Evolutionary conservation across 805 yeast genomes (phyloP).

Genomic region (Teunomyces lycoperdinae): DNA sequence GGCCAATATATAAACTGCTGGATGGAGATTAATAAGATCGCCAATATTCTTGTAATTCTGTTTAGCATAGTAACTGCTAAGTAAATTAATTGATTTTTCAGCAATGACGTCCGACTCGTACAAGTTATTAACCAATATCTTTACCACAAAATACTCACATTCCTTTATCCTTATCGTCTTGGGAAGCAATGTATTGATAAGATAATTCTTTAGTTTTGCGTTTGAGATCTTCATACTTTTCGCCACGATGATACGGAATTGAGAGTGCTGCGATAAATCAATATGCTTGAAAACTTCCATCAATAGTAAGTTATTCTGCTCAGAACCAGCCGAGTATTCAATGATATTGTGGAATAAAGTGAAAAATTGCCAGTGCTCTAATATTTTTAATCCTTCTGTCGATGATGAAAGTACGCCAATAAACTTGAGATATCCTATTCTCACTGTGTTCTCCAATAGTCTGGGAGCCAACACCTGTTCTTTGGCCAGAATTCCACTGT

Average conservation of each 20-base stretch:
- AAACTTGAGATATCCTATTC: conserved; percentile 75
- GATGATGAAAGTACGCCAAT: conserved; percentile 68
- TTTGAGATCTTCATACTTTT: conserved; percentile 62
- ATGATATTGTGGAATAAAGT: conserved; percentile 75
- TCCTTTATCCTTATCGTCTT: conserved; percentile 33
- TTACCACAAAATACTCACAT: conserved; percentile 48
- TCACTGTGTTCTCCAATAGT: conserved; percentile 60
- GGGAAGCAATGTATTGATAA: conserved; percentile 53
- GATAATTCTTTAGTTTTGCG: conserved; percentile 48
- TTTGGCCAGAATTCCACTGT: conserved; percentile 66
- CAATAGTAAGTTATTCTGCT: conserved; percentile 48
- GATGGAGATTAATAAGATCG: conserved; percentile 50
- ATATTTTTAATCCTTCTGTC: conserved; percentile 59
- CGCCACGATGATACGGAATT: conserved; percentile 61
- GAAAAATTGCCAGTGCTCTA: conserved; percentile 83
- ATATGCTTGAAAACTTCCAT: conserved; percentile 57
- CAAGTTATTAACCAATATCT: conserved; percentile 59
- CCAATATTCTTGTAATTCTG: conserved; percentile 41
- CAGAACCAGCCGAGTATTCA: conserved; percentile 35
- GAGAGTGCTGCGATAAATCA: conserved; percentile 60
- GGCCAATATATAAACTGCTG: conserved; percentile 45
- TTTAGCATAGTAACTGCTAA: conserved; percentile 18
- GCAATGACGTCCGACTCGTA: conserved; percentile 51
- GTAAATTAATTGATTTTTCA: conserved; percentile 15
- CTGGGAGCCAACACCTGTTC: conserved; percentile 71